These are phyloP conservation scores for Themeda triandra DNA, from an alignment of 176 grass and related monocot species.

Conservation along the genomic window DNA sequence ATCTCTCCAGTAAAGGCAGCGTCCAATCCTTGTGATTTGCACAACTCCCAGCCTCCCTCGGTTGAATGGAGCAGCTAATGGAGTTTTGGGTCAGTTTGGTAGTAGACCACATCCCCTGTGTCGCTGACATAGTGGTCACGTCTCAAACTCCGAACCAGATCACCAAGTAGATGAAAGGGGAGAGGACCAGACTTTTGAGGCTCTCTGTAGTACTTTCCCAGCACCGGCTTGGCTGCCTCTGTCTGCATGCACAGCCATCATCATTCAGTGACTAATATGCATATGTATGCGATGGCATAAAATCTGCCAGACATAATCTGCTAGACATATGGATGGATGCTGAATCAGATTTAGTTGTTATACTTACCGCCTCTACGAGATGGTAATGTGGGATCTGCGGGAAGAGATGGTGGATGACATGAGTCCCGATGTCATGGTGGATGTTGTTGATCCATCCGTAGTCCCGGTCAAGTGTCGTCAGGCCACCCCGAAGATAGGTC, in stretches of 20 bases:
- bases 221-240: slow-evolving; percentile 76
- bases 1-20: neutral
- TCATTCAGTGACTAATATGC: neutral
- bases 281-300: neutral
- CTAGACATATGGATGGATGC: neutral
- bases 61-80: neutral
- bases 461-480: slow-evolving; percentile 91
- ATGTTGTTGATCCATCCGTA: slow-evolving; percentile 92
- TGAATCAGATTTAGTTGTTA: neutral
- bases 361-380: slow-evolving; percentile 80
- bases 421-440: slow-evolving; percentile 95
- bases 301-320: neutral
- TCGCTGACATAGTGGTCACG: slow-evolving; percentile 76
- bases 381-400: slow-evolving; percentile 93
- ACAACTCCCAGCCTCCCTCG: neutral
- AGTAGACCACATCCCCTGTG: slow-evolving; percentile 68
- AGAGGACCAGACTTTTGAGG: slow-evolving; percentile 77
- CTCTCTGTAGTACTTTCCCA: slow-evolving; percentile 90
- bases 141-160: slow-evolving; percentile 56
- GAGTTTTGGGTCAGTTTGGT: slow-evolving; percentile 68
- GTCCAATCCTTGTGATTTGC: neutral
- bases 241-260: slow-evolving; percentile 47
- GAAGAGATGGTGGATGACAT: slow-evolving; percentile 95
- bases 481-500: slow-evolving; percentile 86
- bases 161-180: slow-evolving; percentile 64